Percentiles rank a stretch among this genome's conserved stretches.
phyloP scores from a whole-genome alignment of 495 filamentous ascomycete species.

The Bacidia rubella region DNA sequence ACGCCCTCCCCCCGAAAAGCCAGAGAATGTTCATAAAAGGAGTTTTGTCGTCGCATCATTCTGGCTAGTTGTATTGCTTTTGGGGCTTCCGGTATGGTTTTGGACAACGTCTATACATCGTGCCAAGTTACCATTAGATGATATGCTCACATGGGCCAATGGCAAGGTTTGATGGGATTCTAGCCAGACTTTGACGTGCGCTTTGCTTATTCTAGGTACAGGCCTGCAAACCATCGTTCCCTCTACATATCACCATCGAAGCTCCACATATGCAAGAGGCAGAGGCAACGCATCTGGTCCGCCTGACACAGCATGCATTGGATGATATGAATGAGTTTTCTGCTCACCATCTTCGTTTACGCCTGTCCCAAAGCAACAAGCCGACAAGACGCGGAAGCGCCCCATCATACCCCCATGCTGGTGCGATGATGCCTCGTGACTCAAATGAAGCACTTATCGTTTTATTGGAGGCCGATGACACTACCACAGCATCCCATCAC shows the following conservation, averaged over 20 bases:
- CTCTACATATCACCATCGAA: constrained; percentile 67
- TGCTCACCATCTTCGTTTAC: constrained; percentile 73
- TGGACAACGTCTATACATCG: constrained; percentile 91
- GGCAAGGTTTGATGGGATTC: constrained; percentile 83
- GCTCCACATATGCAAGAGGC: constrained; percentile 49
- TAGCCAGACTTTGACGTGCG: too few species aligned
- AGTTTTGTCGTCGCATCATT: constrained; percentile 72
- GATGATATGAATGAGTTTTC: constrained; percentile 87
- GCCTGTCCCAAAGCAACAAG: constrained; percentile 17
- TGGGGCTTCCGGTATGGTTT: constrained; percentile 94
- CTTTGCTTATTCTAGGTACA: constrained; percentile 25
- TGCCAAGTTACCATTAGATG: constrained; percentile 64
- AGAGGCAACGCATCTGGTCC: constrained; percentile 66
- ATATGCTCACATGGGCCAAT: constrained; percentile 89
- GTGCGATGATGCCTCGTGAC: neutral
- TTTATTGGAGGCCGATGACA: constrained; percentile 50
- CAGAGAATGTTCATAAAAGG: constrained; percentile 52
- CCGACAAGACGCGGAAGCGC: neutral
- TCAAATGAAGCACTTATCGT: constrained; percentile 51
- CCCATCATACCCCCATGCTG: neutral
- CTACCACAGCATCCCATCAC: constrained; percentile 28
- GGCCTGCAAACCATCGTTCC: constrained; percentile 81
- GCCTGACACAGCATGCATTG: constrained; percentile 75
- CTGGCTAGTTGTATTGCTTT: constrained; percentile 70
- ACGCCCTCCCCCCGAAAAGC: constrained; percentile 59